Conservation (phyloP, 345 rosid species). For the Eucalyptus dawsonii region DNA sequence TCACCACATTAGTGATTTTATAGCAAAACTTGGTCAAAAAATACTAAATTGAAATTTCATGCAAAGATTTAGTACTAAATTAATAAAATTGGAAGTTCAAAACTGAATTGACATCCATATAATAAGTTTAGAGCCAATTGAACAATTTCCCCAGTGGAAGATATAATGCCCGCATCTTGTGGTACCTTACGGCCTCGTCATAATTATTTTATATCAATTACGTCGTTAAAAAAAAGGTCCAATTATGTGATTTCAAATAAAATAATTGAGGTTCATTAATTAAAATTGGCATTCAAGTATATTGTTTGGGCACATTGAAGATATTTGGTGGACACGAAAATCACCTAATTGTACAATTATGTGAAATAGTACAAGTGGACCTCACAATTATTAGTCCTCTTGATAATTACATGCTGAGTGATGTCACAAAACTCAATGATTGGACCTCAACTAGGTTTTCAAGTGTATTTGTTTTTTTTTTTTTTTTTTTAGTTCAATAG, state of each 20-base stretch:
- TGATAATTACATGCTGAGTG: neutral
- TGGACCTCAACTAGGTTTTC: neutral
- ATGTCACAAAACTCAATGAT: neutral
- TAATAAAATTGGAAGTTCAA: neutral
- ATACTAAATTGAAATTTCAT: too few species aligned
- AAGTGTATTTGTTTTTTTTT: neutral
- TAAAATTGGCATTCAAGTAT: neutral
- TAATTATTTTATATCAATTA: neutral
- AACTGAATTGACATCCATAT: neutral
- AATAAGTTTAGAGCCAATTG: neutral
- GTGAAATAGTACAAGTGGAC: neutral
- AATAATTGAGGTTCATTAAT: neutral
- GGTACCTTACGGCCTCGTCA: neutral
- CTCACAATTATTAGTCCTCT: neutral
- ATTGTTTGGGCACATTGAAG: neutral
- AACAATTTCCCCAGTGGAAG: neutral
- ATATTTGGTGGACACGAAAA: neutral
- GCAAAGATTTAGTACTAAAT: neutral
- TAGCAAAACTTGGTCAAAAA: neutral
- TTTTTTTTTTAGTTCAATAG: neutral
- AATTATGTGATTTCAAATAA: too few species aligned
- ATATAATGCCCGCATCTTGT: neutral
- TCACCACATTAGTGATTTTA: neutral
- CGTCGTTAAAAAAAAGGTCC: neutral
- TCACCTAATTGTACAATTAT: neutral